A percentile compares a stretch with the other conserved stretches of the same genome.
Evolutionary conservation across 805 yeast species (phyloP).

Genomic region (Cyberlindnera subsufficiens): DNA sequence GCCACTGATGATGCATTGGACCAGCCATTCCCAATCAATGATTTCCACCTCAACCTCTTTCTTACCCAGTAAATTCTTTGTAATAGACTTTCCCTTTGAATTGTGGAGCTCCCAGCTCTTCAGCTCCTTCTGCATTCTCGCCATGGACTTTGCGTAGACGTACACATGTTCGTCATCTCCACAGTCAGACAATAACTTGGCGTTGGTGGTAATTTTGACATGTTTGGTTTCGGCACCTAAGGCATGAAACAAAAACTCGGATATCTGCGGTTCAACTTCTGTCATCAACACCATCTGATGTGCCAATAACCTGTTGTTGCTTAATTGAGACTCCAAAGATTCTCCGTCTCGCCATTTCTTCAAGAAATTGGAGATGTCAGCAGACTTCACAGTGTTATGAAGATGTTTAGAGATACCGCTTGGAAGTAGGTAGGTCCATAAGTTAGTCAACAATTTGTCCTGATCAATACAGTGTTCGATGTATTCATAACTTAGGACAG

Average conservation of each 20-base stretch:
- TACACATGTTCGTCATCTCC: slow-evolving; percentile 2
- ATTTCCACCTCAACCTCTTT: slow-evolving; percentile 17
- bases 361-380: slow-evolving; percentile 41
- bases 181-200: slow-evolving; percentile 7
- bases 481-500: slow-evolving; percentile 57
- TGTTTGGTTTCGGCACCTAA: slow-evolving; percentile 33
- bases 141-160: slow-evolving; percentile 5
- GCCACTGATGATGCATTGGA: slow-evolving; percentile 47
- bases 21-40: slow-evolving; percentile 63
- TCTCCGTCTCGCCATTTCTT: slow-evolving; percentile 28
- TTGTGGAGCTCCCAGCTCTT: slow-evolving; percentile 1
- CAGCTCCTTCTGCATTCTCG: slow-evolving; percentile 1
- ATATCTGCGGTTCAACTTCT: slow-evolving; percentile 23
- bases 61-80: background rate
- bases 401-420: slow-evolving; percentile 60
- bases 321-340: slow-evolving; percentile 35
- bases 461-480: slow-evolving; percentile 42
- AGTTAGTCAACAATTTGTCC: slow-evolving; percentile 19
- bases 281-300: slow-evolving; percentile 16
- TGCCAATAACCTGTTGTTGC: slow-evolving; percentile 28
- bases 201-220: slow-evolving; percentile 5
- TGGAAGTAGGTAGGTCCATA: slow-evolving; percentile 50
- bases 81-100: slow-evolving; percentile 2
- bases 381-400: slow-evolving; percentile 35
- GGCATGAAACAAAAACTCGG: slow-evolving; percentile 37